Conservation (phyloP, 2,329 filamentous ascomycete genomes). For the Neofusicoccum umdonicola region DNA sequence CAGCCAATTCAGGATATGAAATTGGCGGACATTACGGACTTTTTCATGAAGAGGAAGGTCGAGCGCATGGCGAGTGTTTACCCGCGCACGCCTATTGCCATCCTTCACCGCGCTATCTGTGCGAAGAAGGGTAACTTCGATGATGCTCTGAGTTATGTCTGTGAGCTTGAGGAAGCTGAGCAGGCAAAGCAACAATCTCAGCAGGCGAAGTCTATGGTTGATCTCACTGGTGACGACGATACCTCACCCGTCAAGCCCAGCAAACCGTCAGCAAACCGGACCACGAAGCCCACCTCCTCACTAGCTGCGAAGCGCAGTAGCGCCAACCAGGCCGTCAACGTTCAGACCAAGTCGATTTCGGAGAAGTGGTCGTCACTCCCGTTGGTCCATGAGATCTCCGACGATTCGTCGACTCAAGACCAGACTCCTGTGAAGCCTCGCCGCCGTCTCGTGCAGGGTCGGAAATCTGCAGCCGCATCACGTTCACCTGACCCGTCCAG, state of each 20-base stretch:
- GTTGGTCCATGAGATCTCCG: not conserved
- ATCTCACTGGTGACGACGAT: conserved; percentile 37
- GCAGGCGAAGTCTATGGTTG: conserved; percentile 23
- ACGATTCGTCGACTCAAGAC: not conserved
- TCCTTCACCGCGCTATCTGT: conserved; percentile 51
- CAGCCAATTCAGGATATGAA: conserved; percentile 30
- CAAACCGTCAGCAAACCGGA: conserved; percentile 46
- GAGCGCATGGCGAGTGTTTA: conserved; percentile 51
- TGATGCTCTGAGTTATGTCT: conserved; percentile 52
- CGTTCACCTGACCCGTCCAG: not conserved
- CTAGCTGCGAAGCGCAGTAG: conserved; percentile 57
- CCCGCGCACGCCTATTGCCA: conserved; percentile 45
- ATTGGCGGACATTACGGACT: conserved; percentile 43
- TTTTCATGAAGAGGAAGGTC: conserved; percentile 50
- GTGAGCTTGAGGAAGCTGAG: conserved; percentile 36
- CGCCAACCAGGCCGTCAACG: conserved; percentile 22
- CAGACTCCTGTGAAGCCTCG: conserved; percentile 23
- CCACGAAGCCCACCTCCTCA: conserved; percentile 52
- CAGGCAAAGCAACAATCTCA: not conserved
- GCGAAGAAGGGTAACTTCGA: conserved; percentile 53
- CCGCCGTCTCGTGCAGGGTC: conserved; percentile 51
- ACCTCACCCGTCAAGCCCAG: conserved; percentile 20
- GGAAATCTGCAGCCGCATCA: conserved; percentile 33
- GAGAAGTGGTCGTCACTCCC: not conserved
- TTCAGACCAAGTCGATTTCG: conserved; percentile 24